Evolutionary conservation across 305 asterid species (phyloP).

Genomic region (Rubia peregrina): DNA sequence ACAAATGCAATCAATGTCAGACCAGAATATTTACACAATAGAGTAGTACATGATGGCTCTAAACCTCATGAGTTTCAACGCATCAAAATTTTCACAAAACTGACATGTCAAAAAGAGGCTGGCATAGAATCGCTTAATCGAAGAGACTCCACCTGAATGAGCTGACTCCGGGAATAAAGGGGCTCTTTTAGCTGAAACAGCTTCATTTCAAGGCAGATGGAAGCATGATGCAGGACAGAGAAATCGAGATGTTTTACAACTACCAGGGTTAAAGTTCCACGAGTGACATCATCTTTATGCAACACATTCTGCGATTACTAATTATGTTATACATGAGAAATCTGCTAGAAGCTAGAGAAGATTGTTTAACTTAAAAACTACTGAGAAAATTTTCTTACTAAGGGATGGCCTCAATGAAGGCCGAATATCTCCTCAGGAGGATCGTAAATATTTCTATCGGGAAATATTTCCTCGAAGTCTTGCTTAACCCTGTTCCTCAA

Average conservation of each 20-base stretch:
- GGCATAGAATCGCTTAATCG: neutral
- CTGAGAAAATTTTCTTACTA: neutral
- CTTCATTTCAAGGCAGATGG: neutral
- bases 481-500: slow-evolving; percentile 86
- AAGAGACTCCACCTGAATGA: neutral
- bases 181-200: neutral
- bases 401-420: slow-evolving; percentile 45
- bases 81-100: neutral
- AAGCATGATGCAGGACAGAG: neutral
- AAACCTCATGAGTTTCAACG: neutral
- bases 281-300: neutral
- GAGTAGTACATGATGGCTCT: neutral
- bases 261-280: neutral
- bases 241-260: neutral
- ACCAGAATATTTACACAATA: neutral
- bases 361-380: neutral
- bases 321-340: neutral
- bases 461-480: slow-evolving; percentile 85
- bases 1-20: neutral
- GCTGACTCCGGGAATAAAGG: neutral
- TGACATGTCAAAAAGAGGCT: neutral
- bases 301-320: neutral
- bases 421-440: slow-evolving; percentile 97
- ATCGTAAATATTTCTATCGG: slow-evolving; percentile 74
- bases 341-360: neutral